Evolutionary conservation across 495 filamentous ascomycete species (phyloP), one percentile per base, ranked within the genome.

Genomic region (Polyplosphaeria fusca): DNA sequence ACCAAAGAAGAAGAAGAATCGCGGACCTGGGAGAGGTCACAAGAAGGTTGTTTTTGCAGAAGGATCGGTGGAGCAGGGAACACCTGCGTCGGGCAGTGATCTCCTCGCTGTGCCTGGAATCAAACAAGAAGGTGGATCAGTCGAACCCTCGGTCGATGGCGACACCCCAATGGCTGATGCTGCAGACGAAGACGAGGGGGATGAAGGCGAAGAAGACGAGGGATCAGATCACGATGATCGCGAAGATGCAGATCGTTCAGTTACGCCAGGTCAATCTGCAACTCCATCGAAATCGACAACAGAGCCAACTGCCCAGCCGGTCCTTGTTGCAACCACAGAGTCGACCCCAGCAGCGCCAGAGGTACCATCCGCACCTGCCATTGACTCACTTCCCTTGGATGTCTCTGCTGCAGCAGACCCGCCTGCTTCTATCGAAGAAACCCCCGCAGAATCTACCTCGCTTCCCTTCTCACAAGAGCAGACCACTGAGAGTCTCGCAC

Each of bases 1-100:
- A 16, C 86, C 87, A 27, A 64, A 65, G 27, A 67, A 62, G 40
- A 72, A 75, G 64, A 47, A 47, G 44, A 73, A 66, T 48, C 61
- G 42, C 3, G 55, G 68, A 40, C 70, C 60, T 23, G 69, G 67
- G 25, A 51, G 60, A 41, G 71, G 72, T 37, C 70, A 67, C 57
- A 74, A 72, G 66, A 71, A 65, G 47, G 69, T 72, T 22, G 62
- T 62, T 2, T 71, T 73, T 48, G 65, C 41, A 14, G 47, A 68
- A 14, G 68, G 67, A 14, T 39, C 58, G 16, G 24, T 38, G 16
- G 58, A 55, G 25, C 40, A 47, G 25, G 35, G 28, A 16, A 47
- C 43, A 38, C 58, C 60, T 23, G 64, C 66, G 9, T 50, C 68
- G 27, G 64, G 59, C 4, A 54, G 49, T 14, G 60, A 52, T 40